Base-by-base conservation (phyloP, 345 rosid species). In the Citrus unshiu region DNA sequence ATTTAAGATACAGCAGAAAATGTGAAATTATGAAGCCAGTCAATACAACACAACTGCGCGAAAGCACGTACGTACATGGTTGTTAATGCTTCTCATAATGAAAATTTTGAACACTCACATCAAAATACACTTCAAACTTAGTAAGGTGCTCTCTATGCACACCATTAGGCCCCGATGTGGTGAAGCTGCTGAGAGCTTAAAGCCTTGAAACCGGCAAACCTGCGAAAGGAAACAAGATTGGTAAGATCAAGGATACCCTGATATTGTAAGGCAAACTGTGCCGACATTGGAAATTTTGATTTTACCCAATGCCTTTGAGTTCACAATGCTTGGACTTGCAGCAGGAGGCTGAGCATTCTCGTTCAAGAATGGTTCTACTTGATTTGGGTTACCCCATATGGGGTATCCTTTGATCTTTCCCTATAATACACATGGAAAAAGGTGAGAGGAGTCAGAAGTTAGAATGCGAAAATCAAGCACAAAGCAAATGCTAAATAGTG, bases 371-470 rank as follows among this genome's bases (percentile, higher is more conserved):
- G 97, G 98, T 63, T 87, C 97, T 8, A 93, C 89, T 25, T 80
- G 84, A 83, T 95, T 95, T 1, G 98, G 85, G 81, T 95, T 87
- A 3, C 85, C 81, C 99, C 99, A 95, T 30, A 88, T 49, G 0
- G 99, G 99, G 66, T 90, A 95, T n/a, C 96, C 96, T 88, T 93
- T 95, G 71, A 95, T 81, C 89, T 90, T 88, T 72, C 99, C 99
- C 98, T 92, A 79, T 79, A 80, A 27, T 46, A 67, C 24, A 2
- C 19, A 70, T 43, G 25, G 61, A 29, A 12, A 35, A 27, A 7
- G 2, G 29, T 16, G 27, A 37, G 30, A 71, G 54, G 5, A 54
- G 57, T 51, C 2, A 16, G 22, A 51, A 13, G 34, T 58, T 30
- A 40, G 68, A 49, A 62, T 35, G 73, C 30, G 30, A 24, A 24